Conservation (phyloP, 2,329 filamentous ascomycete species). For the Aspergillus sp. region DNA sequence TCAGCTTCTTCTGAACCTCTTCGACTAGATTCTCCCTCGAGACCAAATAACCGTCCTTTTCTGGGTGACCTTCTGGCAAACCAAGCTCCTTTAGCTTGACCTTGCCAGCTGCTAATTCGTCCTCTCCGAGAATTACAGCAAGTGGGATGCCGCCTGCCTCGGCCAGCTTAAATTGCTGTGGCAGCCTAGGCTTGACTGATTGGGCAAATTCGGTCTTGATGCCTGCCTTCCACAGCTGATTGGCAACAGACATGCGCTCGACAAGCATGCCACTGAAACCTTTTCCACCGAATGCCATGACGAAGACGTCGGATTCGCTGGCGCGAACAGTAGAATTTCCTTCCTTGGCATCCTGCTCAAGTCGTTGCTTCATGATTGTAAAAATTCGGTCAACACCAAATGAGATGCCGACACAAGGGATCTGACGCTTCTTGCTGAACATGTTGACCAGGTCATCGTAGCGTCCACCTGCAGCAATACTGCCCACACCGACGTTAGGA, state of each 20-base stretch:
- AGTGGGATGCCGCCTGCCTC: conserved; percentile 78
- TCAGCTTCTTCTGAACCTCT: conserved; percentile 11
- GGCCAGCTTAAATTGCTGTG: conserved; percentile 86
- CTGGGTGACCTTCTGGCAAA: conserved; percentile 75
- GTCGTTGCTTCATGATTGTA: conserved; percentile 78
- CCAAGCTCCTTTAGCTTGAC: conserved; percentile 87
- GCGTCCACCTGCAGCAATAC: conserved; percentile 82
- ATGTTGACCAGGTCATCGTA: conserved; percentile 94
- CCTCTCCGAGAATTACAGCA: conserved; percentile 85
- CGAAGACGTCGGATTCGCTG: conserved; percentile 83
- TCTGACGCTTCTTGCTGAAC: conserved; percentile 81
- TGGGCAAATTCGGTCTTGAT: conserved; percentile 89
- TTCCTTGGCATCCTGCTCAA: conserved; percentile 62
- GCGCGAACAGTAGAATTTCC: conserved; percentile 56
- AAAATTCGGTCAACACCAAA: conserved; percentile 97
- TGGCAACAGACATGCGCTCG: conserved; percentile 79
- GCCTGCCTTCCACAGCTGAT: conserved; percentile 78
- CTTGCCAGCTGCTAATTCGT: conserved; percentile 79
- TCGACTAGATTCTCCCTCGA: conserved; percentile 6
- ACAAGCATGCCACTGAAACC: conserved; percentile 76
- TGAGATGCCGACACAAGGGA: conserved; percentile 88
- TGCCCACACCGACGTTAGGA: conserved; percentile 80
- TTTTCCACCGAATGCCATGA: conserved; percentile 93
- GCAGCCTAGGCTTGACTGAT: conserved; percentile 88
- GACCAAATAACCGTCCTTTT: conserved; percentile 84